Evolutionary conservation across 2,329 filamentous ascomycete species (phyloP).

Genomic region (Didymella sp.): DNA sequence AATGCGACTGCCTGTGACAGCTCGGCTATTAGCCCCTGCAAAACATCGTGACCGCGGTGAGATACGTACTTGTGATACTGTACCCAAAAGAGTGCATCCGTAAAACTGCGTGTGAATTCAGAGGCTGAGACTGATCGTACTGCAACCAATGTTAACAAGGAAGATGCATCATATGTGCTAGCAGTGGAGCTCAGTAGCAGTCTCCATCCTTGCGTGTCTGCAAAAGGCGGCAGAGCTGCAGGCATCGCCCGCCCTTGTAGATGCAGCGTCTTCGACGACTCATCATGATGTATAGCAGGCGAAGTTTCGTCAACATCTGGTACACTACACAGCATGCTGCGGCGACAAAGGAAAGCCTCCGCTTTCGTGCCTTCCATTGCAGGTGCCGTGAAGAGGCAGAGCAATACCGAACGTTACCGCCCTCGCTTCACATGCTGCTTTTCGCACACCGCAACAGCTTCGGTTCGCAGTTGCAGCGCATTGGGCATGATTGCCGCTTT

Average conservation of each 20-base stretch:
- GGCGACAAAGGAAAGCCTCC: background rate
- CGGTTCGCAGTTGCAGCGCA: slow-evolving; percentile 32
- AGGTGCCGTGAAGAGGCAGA: background rate
- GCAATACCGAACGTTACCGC: slow-evolving; percentile 12
- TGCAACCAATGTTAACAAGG: slow-evolving; percentile 14
- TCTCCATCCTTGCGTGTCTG: background rate
- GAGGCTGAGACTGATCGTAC: slow-evolving; percentile 11
- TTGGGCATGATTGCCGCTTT: slow-evolving; percentile 40
- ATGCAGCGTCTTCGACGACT: slow-evolving; percentile 3
- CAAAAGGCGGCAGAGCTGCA: slow-evolving; percentile 4
- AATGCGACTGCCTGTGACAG: slow-evolving; percentile 15
- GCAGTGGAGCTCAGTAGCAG: background rate
- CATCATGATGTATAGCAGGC: slow-evolving; percentile 7
- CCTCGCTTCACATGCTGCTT: slow-evolving; percentile 26
- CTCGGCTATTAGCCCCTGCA: slow-evolving; percentile 8
- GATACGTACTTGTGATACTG: too few species aligned
- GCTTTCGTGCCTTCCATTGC: background rate
- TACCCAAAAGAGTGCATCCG: background rate
- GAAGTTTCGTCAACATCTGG: background rate
- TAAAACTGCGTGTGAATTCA: slow-evolving; percentile 1
- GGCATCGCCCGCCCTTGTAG: background rate
- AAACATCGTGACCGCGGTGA: background rate
- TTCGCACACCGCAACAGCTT: slow-evolving; percentile 28
- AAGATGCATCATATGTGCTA: background rate
- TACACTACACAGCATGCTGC: background rate